These are phyloP conservation scores for Solanum hybrid DNA, from an alignment of 305 asterid genomes.

Conservation along the genomic window DNA sequence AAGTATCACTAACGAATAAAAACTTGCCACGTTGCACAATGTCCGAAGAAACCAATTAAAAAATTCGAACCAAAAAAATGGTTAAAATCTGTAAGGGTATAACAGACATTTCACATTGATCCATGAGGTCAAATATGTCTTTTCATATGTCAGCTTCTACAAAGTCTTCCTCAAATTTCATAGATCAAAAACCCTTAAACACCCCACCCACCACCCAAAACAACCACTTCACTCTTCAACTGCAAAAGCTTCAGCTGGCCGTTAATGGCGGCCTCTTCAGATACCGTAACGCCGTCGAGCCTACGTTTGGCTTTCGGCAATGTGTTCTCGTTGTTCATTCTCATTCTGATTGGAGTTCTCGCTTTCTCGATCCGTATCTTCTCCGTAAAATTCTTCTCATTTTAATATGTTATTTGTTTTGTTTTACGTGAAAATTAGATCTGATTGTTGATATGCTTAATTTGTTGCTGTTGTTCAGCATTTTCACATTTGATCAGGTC, in stretches of 20 bases:
- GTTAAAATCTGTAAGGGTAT: not conserved
- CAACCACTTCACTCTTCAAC: not conserved
- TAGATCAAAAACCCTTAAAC: not conserved
- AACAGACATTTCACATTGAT: not conserved
- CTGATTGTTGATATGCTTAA: constrained; percentile 6
- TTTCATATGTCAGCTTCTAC: not conserved
- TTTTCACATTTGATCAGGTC: not conserved
- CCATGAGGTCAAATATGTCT: not conserved
- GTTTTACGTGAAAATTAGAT: not conserved
- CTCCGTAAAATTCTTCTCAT: constrained; percentile 42
- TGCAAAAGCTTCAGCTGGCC: constrained; percentile 25
- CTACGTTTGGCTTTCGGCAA: constrained; percentile 88
- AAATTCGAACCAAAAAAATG: not conserved
- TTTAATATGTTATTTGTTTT: not conserved
- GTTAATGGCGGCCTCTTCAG: constrained; percentile 73
- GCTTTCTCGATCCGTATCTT: constrained; percentile 99
- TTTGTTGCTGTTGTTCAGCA: not conserved
- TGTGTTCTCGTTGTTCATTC: constrained; percentile 70
- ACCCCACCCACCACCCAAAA: not conserved
- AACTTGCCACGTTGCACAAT: not conserved
- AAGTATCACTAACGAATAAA: not conserved
- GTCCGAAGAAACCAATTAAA: not conserved
- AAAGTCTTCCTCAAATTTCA: not conserved
- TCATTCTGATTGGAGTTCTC: constrained; percentile 80
- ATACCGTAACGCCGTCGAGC: constrained; percentile 31